phyloP scores from a whole-genome alignment of 495 filamentous ascomycete species.

The Antarctomyces pellizariae region DNA sequence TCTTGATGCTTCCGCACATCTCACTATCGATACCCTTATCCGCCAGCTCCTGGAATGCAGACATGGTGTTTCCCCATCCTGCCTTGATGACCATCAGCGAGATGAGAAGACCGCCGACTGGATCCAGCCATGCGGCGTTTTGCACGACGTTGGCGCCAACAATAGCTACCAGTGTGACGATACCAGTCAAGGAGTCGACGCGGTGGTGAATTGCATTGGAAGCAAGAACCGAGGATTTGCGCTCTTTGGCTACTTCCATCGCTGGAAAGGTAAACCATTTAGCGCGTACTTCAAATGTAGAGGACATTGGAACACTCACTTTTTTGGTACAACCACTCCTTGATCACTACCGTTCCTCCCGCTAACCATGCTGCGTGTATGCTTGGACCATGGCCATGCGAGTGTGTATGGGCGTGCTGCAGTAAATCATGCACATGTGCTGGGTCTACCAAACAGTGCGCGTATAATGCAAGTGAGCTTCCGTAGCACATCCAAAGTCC shows the following conservation, averaged over 20 bases:
- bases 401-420: constrained; percentile 32
- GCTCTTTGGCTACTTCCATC: constrained; percentile 87
- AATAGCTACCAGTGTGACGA: constrained; percentile 76
- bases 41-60: constrained; percentile 65
- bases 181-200: constrained; percentile 79
- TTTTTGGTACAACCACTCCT: constrained; percentile 91
- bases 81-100: constrained; percentile 82
- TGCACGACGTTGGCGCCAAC: constrained; percentile 67
- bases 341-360: constrained; percentile 69
- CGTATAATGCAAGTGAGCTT: constrained; percentile 47
- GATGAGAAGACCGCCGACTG: constrained; percentile 80
- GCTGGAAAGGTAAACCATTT: constrained; percentile 24
- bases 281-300: not conserved
- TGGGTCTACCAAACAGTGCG: constrained; percentile 56
- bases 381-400: constrained; percentile 44
- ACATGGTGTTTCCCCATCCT: constrained; percentile 63
- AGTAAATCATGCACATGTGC: constrained; percentile 30
- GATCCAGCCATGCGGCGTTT: constrained; percentile 77
- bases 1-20: constrained; percentile 41
- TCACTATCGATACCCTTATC: constrained; percentile 77
- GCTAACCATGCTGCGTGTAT: constrained; percentile 90
- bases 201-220: constrained; percentile 94
- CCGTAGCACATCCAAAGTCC: constrained; percentile 78
- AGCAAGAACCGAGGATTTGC: constrained; percentile 87
- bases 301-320: constrained; percentile 34